Percentiles rank a stretch among this genome's conserved stretches.
Conservation (phyloP, 345 rosid species). For the Brassica carinata region DNA sequence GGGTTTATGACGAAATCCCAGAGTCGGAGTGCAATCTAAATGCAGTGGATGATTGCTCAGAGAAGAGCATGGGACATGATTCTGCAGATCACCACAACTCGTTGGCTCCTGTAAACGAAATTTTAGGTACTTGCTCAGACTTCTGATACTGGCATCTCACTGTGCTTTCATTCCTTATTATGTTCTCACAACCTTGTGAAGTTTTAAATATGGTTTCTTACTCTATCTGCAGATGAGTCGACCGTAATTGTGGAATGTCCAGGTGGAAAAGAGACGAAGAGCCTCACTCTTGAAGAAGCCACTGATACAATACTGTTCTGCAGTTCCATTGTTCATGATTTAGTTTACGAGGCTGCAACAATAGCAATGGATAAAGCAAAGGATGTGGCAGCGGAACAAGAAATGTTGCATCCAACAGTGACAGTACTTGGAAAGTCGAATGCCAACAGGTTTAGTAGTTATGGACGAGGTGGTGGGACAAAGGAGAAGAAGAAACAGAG, state of each 20-base stretch:
- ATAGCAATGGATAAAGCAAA: conserved; percentile 70
- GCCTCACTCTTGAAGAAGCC: conserved; percentile 97
- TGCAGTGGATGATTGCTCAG: conserved; percentile 52
- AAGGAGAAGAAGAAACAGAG: conserved; percentile 48
- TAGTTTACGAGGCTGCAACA: conserved; percentile 82
- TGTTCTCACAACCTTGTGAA: conserved; percentile 16
- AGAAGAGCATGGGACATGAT: conserved; percentile 42
- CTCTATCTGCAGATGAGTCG: conserved; percentile 64
- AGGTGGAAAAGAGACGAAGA: conserved; percentile 65
- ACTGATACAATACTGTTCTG: conserved; percentile 90
- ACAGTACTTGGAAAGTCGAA: conserved; percentile 71
- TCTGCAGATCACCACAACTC: conserved; percentile 47
- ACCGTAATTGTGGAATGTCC: conserved; percentile 62
- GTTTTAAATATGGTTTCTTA: conserved; percentile 9
- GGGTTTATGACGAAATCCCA: conserved; percentile 43
- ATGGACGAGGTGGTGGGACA: conserved; percentile 55
- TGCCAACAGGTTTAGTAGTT: conserved; percentile 51
- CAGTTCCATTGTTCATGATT: conserved; percentile 91
- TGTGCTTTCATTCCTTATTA: no score
- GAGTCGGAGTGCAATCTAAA: conserved; percentile 43
- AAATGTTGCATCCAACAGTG: conserved; percentile 65
- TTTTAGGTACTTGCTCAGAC: conserved; percentile 47
- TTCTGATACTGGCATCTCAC: conserved; percentile 10
- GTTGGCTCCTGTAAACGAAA: conserved; percentile 48
- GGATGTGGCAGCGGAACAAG: conserved; percentile 55